Base-by-base conservation (phyloP, 129 eudicot genomes). In the Ambrosia artemisiifolia region DNA sequence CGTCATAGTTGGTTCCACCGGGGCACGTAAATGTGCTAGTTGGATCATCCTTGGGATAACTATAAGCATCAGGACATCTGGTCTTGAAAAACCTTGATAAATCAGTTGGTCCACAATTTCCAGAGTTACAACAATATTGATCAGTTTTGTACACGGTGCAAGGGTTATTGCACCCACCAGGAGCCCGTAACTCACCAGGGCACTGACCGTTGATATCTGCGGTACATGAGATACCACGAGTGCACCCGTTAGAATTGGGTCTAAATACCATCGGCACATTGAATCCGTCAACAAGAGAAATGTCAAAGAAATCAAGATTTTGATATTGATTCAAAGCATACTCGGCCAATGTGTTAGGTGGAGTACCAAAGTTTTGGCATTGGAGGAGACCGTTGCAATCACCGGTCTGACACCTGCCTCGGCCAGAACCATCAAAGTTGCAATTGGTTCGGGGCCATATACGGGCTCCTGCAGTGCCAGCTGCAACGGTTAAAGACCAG, bases 131-230 rank as follows among this genome's bases (percentile, higher is more conserved):
- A 63, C 89, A 87, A 35, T 84, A 82, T 36, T 84, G 14, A 13
- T 84, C 61, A 6, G 76, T 79, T 55, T 74, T 79, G 50, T 32
- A 87, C 33, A 82, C 87, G 1, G 80, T 76, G 72, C 94, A 87
- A 2, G 94, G 84, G 46, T 87, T 71, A 69, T 76, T 70, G 48
- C 94, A 87, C 49, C 87, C 90, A 5, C 85, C 87, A 0, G 80
- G 76, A 18, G 84, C 78, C 54, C 77, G 59, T 20, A 82, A 63
- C 50, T 68, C n/a, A 3, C 1, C 24, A 0, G 87, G 89, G 48
- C 89, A 84, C 54, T 79, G 75, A 5, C 77, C 79, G 8, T 77
- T 85, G 47, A 83, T 75, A 19, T 80, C 80, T 0, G 87, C 81
- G 1, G 78, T 73, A 70, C 90, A 82, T 3, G 56, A 8, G 34